Percentiles rank a stretch among this genome's conserved stretches.
Conservation (phyloP, 345 rosid genomes). For the Passiflora organensis region DNA sequence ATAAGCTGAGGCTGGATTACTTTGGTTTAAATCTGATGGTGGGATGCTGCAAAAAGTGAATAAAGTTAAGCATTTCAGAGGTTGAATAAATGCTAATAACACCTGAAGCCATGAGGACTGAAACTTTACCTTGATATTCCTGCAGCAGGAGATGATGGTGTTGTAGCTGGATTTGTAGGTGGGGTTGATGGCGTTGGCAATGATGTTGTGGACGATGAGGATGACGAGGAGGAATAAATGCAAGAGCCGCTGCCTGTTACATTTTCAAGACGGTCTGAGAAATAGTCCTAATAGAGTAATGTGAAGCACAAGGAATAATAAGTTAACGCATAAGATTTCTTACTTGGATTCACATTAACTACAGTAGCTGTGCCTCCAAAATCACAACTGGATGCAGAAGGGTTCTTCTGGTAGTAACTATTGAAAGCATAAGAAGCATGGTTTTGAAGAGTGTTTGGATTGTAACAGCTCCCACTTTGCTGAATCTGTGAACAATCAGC, state of each 20-base stretch:
- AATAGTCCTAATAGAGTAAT: neutral
- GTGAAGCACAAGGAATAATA: neutral
- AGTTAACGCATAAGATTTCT: constrained; percentile 24
- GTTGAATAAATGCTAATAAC: neutral
- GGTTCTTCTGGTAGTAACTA: constrained; percentile 86
- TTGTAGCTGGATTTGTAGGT: constrained; percentile 12
- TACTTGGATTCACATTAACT: constrained; percentile 74
- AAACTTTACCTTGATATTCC: constrained; percentile 42
- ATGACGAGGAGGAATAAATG: constrained; percentile 51
- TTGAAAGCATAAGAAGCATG: constrained; percentile 96
- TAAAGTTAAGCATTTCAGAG: neutral
- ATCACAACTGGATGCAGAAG: constrained; percentile 73
- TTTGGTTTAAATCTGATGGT: constrained; percentile 43
- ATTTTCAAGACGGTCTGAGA: constrained; percentile 1
- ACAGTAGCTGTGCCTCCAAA: constrained; percentile 71
- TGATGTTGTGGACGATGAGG: constrained; percentile 39
- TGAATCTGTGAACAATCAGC: constrained; percentile 88
- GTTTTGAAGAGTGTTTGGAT: constrained; percentile 57
- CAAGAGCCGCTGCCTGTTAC: constrained; percentile 81
- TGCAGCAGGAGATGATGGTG: constrained; percentile 34
- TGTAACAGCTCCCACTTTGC: constrained; percentile 76
- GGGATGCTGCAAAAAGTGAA: constrained; percentile 26
- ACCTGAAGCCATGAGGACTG: neutral
- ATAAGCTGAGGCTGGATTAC: constrained; percentile 36
- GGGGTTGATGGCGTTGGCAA: constrained; percentile 31